phyloP scores from a whole-genome alignment of 129 eudicot genomes.

The Chrysanthemum lavandulifolium region DNA sequence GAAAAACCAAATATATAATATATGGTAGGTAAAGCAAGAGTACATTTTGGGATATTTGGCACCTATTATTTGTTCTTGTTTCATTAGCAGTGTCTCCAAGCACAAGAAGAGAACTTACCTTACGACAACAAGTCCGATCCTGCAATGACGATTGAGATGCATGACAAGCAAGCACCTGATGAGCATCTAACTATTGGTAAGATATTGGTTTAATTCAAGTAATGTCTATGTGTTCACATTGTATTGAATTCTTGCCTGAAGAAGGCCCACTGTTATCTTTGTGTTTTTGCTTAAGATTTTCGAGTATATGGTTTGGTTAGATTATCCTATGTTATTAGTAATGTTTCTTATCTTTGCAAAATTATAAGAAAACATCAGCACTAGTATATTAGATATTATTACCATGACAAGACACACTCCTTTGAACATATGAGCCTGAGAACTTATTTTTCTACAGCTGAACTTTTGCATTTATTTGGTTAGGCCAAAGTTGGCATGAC shows the following conservation, averaged over 20 bases:
- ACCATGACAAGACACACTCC: no score
- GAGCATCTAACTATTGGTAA: constrained; percentile 28
- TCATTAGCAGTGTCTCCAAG: neutral
- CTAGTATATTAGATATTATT: no score
- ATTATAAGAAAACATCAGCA: neutral
- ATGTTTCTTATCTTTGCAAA: neutral
- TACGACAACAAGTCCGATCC: neutral
- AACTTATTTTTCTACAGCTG: no score
- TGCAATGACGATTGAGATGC: constrained; percentile 1
- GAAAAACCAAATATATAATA: neutral
- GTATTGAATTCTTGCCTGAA: neutral
- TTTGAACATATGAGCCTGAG: no score
- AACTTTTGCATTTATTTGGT: no score
- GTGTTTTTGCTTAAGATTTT: neutral
- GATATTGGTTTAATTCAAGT: neutral
- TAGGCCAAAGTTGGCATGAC: no score
- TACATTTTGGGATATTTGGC: constrained; percentile 12
- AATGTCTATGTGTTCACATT: neutral
- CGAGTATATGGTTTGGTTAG: neutral
- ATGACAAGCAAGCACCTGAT: constrained; percentile 9
- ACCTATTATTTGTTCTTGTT: constrained; percentile 10
- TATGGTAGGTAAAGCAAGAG: constrained; percentile 15
- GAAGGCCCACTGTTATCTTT: neutral
- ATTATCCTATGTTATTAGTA: neutral
- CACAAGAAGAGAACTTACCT: neutral